Evolutionary conservation across 805 yeast genomes (phyloP).

Genomic region (Zygosaccharomyces bailii): DNA sequence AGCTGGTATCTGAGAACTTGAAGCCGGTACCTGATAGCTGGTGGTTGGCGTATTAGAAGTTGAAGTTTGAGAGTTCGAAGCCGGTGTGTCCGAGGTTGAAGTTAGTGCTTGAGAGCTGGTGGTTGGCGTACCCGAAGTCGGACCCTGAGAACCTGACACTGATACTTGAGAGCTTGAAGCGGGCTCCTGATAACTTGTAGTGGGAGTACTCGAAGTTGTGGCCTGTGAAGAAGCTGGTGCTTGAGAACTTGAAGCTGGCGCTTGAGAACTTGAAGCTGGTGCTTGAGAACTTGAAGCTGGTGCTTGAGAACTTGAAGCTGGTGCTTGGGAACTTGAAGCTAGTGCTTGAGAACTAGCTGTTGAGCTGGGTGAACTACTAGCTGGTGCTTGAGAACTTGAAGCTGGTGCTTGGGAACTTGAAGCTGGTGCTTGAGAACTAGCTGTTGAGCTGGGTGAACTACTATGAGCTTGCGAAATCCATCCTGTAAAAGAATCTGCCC

Average conservation of each 20-base stretch:
- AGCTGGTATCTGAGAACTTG: neutral
- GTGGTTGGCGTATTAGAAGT: neutral
- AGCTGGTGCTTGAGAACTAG: neutral
- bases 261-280: neutral
- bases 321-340: neutral
- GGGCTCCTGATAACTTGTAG: too few relatives aligned
- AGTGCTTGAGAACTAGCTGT: neutral
- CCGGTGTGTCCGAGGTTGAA: neutral
- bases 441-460: neutral
- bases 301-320: neutral
- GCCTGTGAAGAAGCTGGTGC: neutral
- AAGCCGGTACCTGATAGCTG: neutral
- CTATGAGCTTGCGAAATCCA: neutral
- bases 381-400: neutral
- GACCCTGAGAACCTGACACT: too few relatives aligned
- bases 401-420: constrained; percentile 1
- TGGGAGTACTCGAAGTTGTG: too few relatives aligned
- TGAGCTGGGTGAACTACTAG: neutral
- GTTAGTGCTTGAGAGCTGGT: neutral
- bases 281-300: neutral
- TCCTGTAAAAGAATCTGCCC: constrained; percentile 1
- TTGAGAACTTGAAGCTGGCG: neutral
- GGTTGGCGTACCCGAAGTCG: too few relatives aligned
- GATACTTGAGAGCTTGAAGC: too few relatives aligned
- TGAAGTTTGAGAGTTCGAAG: too few relatives aligned